A percentile compares a stretch with the other conserved stretches of the same genome.
phyloP scores from a whole-genome alignment of 2,329 filamentous ascomycete species.

The Alternaria rosae region DNA sequence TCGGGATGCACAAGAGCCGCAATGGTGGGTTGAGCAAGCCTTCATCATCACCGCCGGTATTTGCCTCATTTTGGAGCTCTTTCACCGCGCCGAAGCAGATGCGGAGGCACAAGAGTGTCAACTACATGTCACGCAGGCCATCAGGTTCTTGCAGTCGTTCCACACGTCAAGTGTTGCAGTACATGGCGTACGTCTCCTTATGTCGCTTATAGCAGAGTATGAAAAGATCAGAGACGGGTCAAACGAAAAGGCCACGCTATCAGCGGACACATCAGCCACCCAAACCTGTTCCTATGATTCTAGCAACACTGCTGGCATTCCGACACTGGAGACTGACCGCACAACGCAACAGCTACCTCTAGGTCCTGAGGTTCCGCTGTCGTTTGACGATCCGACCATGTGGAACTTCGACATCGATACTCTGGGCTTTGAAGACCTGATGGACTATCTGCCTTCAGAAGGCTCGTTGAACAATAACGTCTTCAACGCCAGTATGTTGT shows the following conservation, averaged over 20 bases:
- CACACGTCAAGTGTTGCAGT: slow-evolving; percentile 33
- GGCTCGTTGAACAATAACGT: slow-evolving; percentile 31
- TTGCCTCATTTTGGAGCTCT: slow-evolving; percentile 39
- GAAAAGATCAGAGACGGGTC: slow-evolving; percentile 28
- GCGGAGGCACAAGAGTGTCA: slow-evolving; percentile 34
- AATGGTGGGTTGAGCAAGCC: slow-evolving; percentile 53
- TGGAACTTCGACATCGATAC: slow-evolving; percentile 38
- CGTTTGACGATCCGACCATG: slow-evolving; percentile 20
- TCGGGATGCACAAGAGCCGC: slow-evolving; percentile 49
- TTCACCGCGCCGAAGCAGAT: slow-evolving; percentile 32
- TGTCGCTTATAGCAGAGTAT: slow-evolving; percentile 44
- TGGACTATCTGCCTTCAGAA: slow-evolving; percentile 34
- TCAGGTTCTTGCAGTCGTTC: slow-evolving; percentile 39
- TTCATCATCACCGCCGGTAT: slow-evolving; percentile 43
- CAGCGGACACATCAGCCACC: not conserved
- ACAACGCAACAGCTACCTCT: not conserved
- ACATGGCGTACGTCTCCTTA: slow-evolving; percentile 50
- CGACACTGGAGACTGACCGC: slow-evolving; percentile 14
- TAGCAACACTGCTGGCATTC: slow-evolving; percentile 15
- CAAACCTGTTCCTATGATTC: slow-evolving; percentile 3
- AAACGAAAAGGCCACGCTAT: slow-evolving; percentile 5
- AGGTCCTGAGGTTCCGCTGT: slow-evolving; percentile 9
- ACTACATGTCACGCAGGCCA: slow-evolving; percentile 42
- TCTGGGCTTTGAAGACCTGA: slow-evolving; percentile 34
- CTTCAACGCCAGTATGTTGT: slow-evolving; percentile 29